These are phyloP conservation scores for Globisporangium iwayamae DNA, from an alignment of 352 stramenopile genomes.

Conservation along the genomic window DNA sequence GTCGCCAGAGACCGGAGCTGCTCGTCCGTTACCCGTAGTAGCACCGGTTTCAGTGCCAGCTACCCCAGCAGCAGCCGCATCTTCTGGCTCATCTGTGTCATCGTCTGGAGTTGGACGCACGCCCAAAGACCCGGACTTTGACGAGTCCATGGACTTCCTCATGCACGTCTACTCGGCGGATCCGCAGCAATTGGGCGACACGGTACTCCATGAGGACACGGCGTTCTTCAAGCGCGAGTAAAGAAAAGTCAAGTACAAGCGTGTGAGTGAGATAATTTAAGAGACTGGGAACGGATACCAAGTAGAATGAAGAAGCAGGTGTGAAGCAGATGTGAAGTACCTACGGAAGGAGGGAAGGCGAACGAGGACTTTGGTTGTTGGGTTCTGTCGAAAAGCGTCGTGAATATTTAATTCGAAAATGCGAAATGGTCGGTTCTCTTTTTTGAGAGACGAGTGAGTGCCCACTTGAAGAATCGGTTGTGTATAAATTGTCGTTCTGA, in stretches of 20 bases:
- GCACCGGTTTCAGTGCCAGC: background rate
- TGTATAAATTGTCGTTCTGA: no score
- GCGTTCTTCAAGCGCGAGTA: conserved; percentile 14
- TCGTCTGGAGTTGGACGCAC: conserved; percentile 14
- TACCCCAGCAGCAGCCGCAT: background rate
- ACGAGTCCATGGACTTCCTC: conserved; percentile 83
- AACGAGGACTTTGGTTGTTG: no score
- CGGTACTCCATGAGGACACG: conserved; percentile 7
- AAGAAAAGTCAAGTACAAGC: background rate
- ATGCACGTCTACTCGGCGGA: conserved; percentile 67
- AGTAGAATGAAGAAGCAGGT: no score
- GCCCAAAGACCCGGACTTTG: conserved; percentile 45
- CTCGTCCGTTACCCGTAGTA: background rate
- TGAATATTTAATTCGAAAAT: no score
- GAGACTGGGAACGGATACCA: no score
- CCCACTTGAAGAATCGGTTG: no score
- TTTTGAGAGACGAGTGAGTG: no score
- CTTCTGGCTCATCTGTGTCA: background rate
- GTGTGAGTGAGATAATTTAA: background rate
- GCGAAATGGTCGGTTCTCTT: no score
- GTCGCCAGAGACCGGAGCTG: background rate
- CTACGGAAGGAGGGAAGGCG: no score
- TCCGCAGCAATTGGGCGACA: conserved; percentile 33
- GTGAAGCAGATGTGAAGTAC: no score
- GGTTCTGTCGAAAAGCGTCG: no score